Percentiles rank a stretch among this genome's conserved stretches.
These are phyloP conservation scores for Penicillium salamii DNA, from an alignment of 495 filamentous ascomycete genomes.

Conservation along the genomic window DNA sequence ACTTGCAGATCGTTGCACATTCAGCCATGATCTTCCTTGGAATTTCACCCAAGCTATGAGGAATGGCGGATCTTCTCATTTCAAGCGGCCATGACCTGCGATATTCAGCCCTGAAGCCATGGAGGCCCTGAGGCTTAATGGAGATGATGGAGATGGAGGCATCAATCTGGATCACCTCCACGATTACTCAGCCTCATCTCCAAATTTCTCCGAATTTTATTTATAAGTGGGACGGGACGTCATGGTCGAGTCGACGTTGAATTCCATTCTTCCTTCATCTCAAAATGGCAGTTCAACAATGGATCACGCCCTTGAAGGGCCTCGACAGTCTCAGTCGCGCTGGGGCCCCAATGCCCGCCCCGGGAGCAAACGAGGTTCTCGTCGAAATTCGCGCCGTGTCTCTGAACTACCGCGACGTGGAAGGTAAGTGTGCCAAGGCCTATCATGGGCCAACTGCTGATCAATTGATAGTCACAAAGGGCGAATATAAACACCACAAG, in stretches of 20 bases:
- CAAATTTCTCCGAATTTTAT: slow-evolving; percentile 9
- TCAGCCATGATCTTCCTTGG: background rate
- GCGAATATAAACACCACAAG: slow-evolving; percentile 56
- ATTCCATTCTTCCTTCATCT: background rate
- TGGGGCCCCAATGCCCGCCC: slow-evolving; percentile 39
- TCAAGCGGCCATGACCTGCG: background rate
- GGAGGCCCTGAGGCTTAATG: background rate
- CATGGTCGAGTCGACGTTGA: background rate
- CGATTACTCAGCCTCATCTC: slow-evolving; percentile 11
- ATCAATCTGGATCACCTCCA: background rate
- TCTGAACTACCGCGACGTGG: slow-evolving; percentile 60
- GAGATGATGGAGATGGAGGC: background rate
- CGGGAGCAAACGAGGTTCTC: slow-evolving; percentile 50
- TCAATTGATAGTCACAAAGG: slow-evolving; percentile 43
- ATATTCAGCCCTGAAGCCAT: background rate
- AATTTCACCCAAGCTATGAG: background rate
- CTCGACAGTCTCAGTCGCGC: slow-evolving; percentile 44
- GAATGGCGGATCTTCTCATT: background rate
- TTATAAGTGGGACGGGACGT: background rate
- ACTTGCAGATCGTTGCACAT: background rate
- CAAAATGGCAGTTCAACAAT: slow-evolving; percentile 35
- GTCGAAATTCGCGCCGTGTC: slow-evolving; percentile 54
- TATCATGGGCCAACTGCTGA: background rate
- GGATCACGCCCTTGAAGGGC: slow-evolving; percentile 48
- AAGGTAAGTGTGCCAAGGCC: slow-evolving; percentile 39